These are phyloP conservation scores for Exserohilum turcica DNA, from an alignment of 2,329 filamentous ascomycete genomes.

Conservation along the genomic window DNA sequence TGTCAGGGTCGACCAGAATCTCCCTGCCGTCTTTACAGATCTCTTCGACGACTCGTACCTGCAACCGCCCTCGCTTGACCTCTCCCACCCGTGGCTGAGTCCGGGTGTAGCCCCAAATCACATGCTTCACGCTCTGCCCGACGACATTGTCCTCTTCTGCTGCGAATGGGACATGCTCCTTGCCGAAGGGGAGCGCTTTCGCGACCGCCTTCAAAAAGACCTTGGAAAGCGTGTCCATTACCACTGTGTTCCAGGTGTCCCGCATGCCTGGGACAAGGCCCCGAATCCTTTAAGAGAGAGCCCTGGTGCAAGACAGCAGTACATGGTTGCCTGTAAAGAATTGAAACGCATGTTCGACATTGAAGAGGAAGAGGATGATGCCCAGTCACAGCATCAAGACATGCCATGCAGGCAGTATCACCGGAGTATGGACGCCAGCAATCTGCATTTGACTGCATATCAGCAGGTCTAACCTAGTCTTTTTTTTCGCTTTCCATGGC, in stretches of 20 bases:
- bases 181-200: conserved; percentile 66
- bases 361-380: conserved; percentile 36
- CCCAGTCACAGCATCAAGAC: conserved; percentile 6
- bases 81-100: conserved; percentile 63
- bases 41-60: conserved; percentile 59
- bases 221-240: conserved; percentile 64
- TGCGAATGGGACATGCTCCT: conserved; percentile 72
- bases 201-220: conserved; percentile 59
- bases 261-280: conserved; percentile 70
- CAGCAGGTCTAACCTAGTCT: neutral
- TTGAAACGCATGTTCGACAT: conserved; percentile 53
- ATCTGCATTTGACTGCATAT: neutral
- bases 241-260: conserved; percentile 62
- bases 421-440: conserved; percentile 14
- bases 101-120: conserved; percentile 61
- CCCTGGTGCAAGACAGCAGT: conserved; percentile 59
- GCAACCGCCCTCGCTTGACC: conserved; percentile 55
- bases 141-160: conserved; percentile 65
- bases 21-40: conserved; percentile 57
- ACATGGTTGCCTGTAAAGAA: conserved; percentile 59
- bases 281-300: conserved; percentile 64
- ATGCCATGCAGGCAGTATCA: conserved; percentile 18
- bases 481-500: neutral
- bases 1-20: conserved; percentile 57
- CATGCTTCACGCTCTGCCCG: conserved; percentile 60